Base-by-base conservation (phyloP, 2,329 filamentous ascomycete genomes). In the Verticillium nubilum region DNA sequence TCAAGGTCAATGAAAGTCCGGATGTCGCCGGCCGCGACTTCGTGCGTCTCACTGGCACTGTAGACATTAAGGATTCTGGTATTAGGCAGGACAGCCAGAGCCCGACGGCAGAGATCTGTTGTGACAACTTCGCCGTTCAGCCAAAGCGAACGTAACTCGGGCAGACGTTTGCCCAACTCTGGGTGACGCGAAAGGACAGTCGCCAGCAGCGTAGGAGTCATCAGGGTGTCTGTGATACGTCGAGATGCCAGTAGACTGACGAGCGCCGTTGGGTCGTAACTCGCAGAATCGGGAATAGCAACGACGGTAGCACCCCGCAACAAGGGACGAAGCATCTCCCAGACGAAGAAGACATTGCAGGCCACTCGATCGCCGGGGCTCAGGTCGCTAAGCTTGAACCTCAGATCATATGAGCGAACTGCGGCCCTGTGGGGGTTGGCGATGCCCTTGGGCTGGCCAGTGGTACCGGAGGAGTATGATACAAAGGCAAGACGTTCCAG, bases 311-410 rank as follows among this genome's bases (percentile, higher is more conserved):
- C 90, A 65, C 90, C 90, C 58, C 90, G 83, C 58, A 94, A 70
- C 52, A 94, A 77, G 9, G 90, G 90, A 5, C 90, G 87, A 58
- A 94, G 72, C 59, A 93, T 92, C 71, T 94, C 90, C 90, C 90
- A 94, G 54, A 93, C 81, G 69, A 94, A 94, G 72, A 93, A 94
- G 61, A 93, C 90, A 77, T 93, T 94, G 75, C 90, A 93, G n/a
- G 90, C 90, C 12, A 93, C 89, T 6, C 90, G 84, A 65, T 92
- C 90, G 17, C 89, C 89, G 0, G 86, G 87, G 19, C 81, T 74
- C 2, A 91, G 76, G 69, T 93, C 87, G 64, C 86, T 88, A 55
- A 93, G 72, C 10, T 76, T 78, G 67, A 93, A 93, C 71, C 90
- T 79, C 63, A 91, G 72, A 65, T 91, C 79, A 69, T 93, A 93